Evolutionary conservation across 1,284 basidiomycete genomes (phyloP).

Genomic region (Ganoderma multipileum): DNA sequence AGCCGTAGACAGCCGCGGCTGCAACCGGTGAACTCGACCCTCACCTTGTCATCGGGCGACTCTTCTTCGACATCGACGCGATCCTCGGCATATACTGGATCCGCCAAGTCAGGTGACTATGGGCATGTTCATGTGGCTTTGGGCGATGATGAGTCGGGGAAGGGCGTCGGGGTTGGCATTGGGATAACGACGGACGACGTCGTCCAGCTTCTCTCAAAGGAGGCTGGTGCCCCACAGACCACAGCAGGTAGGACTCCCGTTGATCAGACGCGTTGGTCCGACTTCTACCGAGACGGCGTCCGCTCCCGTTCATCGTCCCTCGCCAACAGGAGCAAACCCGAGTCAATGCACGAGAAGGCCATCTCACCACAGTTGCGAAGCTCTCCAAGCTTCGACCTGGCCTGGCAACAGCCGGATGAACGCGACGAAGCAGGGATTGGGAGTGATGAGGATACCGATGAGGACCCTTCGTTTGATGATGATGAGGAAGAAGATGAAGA

Average conservation of each 20-base stretch:
- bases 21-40: slow-evolving; percentile 40
- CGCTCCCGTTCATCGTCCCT: slow-evolving; percentile 75
- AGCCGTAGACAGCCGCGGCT: slow-evolving; percentile 49
- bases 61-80: slow-evolving; percentile 75
- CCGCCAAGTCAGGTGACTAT: slow-evolving; percentile 69
- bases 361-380: slow-evolving; percentile 48
- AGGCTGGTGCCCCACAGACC: slow-evolving; percentile 52
- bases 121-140: slow-evolving; percentile 69
- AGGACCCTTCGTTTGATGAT: slow-evolving; percentile 58
- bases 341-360: slow-evolving; percentile 50
- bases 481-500: slow-evolving; percentile 60
- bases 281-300: slow-evolving; percentile 62
- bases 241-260: slow-evolving; percentile 51
- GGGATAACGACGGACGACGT: slow-evolving; percentile 71
- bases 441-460: slow-evolving; percentile 78
- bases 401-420: slow-evolving; percentile 77
- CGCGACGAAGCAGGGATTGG: slow-evolving; percentile 71
- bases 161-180: slow-evolving; percentile 58
- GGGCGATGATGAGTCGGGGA: slow-evolving; percentile 62
- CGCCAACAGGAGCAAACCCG: slow-evolving; percentile 53
- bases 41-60: slow-evolving; percentile 67
- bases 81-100: slow-evolving; percentile 78
- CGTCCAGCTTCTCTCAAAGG: slow-evolving; percentile 62
- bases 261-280: slow-evolving; percentile 69
- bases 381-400: slow-evolving; percentile 75